These are phyloP conservation scores for Samsoniella hepiali DNA, from an alignment of 2,329 filamentous ascomycete species.

Conservation along the genomic window DNA sequence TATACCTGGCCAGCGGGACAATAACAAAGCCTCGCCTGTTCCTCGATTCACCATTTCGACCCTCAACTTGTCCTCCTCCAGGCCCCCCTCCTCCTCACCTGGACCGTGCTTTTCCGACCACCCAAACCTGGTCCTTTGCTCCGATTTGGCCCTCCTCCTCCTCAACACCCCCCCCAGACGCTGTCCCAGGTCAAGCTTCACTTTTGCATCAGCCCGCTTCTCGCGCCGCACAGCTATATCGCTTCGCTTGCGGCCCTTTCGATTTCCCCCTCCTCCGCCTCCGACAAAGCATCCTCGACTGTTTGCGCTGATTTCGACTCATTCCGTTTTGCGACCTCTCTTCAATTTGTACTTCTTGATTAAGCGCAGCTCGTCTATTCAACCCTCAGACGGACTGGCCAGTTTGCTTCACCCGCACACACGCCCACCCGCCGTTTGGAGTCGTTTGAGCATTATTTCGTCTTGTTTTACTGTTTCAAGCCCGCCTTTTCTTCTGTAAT, in stretches of 20 bases:
- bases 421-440: neutral
- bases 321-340: neutral
- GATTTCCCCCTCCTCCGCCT: neutral
- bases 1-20: constrained; percentile 28
- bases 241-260: neutral
- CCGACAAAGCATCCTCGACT: neutral
- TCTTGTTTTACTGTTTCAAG: constrained; percentile 6
- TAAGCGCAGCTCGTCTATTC: neutral
- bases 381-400: neutral
- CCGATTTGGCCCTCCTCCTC: neutral
- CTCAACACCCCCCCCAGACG: neutral
- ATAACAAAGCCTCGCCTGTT: constrained; percentile 29
- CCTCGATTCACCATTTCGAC: constrained; percentile 5
- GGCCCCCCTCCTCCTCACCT: neutral
- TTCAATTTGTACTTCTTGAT: neutral
- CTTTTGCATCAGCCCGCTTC: constrained; percentile 9
- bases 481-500: neutral
- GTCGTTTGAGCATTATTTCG: constrained; percentile 4
- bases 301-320: neutral
- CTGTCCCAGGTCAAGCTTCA: neutral
- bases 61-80: neutral
- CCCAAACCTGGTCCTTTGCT: neutral
- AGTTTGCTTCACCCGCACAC: constrained; percentile 12
- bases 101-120: neutral
- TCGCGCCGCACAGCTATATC: neutral